Evolutionary conservation across 257 asterid genomes (phyloP), one percentile per base, ranked within the genome.

Genomic region (Plantago major): DNA sequence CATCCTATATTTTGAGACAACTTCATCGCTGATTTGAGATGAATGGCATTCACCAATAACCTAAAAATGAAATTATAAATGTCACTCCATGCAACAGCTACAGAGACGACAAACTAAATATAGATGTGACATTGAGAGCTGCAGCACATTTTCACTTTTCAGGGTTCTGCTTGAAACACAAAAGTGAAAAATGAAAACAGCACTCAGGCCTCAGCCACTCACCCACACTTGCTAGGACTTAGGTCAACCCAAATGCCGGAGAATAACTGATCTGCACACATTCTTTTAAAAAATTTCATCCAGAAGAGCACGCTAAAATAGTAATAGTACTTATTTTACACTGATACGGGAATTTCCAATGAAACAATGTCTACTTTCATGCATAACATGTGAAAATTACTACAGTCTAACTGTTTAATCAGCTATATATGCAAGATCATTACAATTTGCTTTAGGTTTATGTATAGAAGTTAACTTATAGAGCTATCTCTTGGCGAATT

Each of bases 1-100:
- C 62, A 58, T 50, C 76, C 69, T 87, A 71, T 84, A 92, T 63
- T 66, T 83, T 55, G 64, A 78, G 55, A 79, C 79, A 72, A 86
- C 71, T 64, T 75, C 87, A 58, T 89, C 95, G 58, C 75, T 69
- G 71, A 81, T 73, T 76, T 77, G 76, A 74, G 79, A 75, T 63
- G 89, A 67, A 83, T 89, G 87, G 73, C 94, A 84, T 73, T 92
- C 96, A 4, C 99, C 94, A 81, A 92, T 84, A 67, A 89, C 94
- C 99, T 92, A 76, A 65, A 64, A 72, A 57, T 53, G 64, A 70
- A 70, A 53, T 45, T 46, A 28, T 11, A 18, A 19, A 50, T 49
- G 38, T 72, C 62, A 59, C 65, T 63, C 30, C 62, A 67, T 5
- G 56, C 61, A 57, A 38, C 11, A 67, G 28, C 26, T 44, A 19